Base-by-base conservation (phyloP, 805 yeast species). In the Pichia sporocuriosa region DNA sequence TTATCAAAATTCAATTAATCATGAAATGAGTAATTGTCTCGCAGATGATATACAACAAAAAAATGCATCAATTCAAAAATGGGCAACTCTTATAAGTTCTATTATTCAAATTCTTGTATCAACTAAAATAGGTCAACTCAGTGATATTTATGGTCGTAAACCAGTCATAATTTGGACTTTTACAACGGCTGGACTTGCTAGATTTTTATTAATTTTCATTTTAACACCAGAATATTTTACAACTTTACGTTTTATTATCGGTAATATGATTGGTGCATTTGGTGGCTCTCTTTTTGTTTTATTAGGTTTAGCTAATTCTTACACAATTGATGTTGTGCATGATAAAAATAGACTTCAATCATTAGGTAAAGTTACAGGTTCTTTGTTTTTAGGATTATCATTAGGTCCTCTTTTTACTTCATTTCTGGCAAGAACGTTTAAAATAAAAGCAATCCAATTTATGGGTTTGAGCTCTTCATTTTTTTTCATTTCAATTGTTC, bases 271-370 rank as follows among this genome's bases (percentile, higher is more conserved):
- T 2, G 70, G 68, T 24, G 68, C 77, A 21, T 39, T 72, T 4
- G 73, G 80, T n/a, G 96, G 96, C 20, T 82, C 87, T 0, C 37
- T 72, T 8, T 59, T 76, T 45, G 69, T 79, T 6, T 52, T 80
- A 26, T 53, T 82, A 38, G 75, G 81, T 9, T 62, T 82, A 24
- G 64, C 77, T 11, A 80, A 80, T 54, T 75, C 89, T 45, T 87
- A 85, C 55, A 69, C 84, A 15, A 68, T 86, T 4, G 96, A 87
- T 62, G 77, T 85, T 30, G 79, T 79, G 6, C 81, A 78, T 17
- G 72, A 84, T 1, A 69, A 66, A 26, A 68, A 73, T 42, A 64
- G 95, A 46, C 71, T 77, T 20, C 69, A 73, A 40, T 66, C 72
- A 17, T 64, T 84, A 49, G 85, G 89, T 11, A 62, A 76, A 23